These are phyloP conservation scores for Pseudogymnoascus sp. DNA, from an alignment of 2,329 filamentous ascomycete species.

Conservation along the genomic window DNA sequence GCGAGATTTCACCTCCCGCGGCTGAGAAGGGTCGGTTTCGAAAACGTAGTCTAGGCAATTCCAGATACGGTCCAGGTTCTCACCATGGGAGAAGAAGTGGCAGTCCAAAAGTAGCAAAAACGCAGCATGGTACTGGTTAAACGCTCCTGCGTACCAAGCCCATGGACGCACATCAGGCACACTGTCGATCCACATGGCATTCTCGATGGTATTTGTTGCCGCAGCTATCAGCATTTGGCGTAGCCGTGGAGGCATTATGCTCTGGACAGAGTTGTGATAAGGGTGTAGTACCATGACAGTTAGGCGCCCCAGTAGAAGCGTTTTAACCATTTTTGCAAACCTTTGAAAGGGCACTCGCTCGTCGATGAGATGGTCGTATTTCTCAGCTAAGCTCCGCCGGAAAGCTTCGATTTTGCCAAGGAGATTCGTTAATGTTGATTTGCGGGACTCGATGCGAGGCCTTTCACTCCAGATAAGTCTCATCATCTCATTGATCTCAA, in stretches of 20 bases:
- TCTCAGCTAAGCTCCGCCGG: constrained; percentile 53
- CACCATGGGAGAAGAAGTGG: constrained; percentile 39
- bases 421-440: constrained; percentile 53
- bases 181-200: constrained; percentile 46
- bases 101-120: constrained; percentile 62
- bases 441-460: constrained; percentile 52
- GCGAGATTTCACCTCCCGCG: constrained; percentile 49
- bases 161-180: constrained; percentile 46
- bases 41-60: constrained; percentile 65
- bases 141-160: constrained; percentile 64
- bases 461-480: constrained; percentile 63
- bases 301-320: constrained; percentile 53
- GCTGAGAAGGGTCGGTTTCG: constrained; percentile 44
- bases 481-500: constrained; percentile 67
- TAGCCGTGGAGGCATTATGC: constrained; percentile 51
- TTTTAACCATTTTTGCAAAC: constrained; percentile 56
- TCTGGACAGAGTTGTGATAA: constrained; percentile 41
- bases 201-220: constrained; percentile 46
- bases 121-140: constrained; percentile 65
- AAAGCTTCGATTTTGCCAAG: constrained; percentile 64
- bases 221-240: constrained; percentile 56
- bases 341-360: constrained; percentile 52
- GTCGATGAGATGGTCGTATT: constrained; percentile 57
- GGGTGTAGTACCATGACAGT: constrained; percentile 62
- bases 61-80: constrained; percentile 61